Percentiles rank a stretch among this genome's conserved stretches.
phyloP scores from a whole-genome alignment of 2,329 filamentous ascomycete genomes.

The Shiraia sp. region DNA sequence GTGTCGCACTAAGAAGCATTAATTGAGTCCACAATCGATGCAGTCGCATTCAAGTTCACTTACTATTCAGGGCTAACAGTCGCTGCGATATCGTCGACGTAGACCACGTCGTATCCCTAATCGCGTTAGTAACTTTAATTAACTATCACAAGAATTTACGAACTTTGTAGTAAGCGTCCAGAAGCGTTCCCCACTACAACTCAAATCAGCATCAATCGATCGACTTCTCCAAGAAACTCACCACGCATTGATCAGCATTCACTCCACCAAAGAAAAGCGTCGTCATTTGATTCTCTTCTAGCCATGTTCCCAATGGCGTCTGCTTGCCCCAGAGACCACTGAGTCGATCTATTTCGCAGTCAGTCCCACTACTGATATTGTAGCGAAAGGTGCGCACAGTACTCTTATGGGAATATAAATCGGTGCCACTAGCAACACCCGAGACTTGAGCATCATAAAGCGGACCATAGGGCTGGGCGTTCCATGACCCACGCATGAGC shows the following conservation, averaged over 20 bases:
- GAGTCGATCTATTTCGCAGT: slow-evolving; percentile 27
- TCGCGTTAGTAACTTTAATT: neutral
- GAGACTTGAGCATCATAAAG: slow-evolving; percentile 33
- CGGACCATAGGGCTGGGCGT: slow-evolving; percentile 41
- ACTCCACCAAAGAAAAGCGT: slow-evolving; percentile 44
- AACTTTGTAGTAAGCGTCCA: slow-evolving; percentile 16
- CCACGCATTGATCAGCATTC: slow-evolving; percentile 45
- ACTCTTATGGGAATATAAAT: slow-evolving; percentile 34
- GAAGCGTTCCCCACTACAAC: slow-evolving; percentile 7
- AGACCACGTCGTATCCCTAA: slow-evolving; percentile 21
- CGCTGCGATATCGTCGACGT: slow-evolving; percentile 19
- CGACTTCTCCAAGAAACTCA: slow-evolving; percentile 1
- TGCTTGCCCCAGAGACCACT: slow-evolving; percentile 42
- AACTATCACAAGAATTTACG: neutral
- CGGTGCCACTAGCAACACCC: slow-evolving; percentile 16
- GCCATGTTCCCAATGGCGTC: slow-evolving; percentile 38
- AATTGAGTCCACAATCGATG: neutral
- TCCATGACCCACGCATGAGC: slow-evolving; percentile 43
- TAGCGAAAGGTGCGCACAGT: neutral
- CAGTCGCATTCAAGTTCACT: no score
- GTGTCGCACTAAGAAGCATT: slow-evolving; percentile 10
- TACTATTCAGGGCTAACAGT: slow-evolving; percentile 18
- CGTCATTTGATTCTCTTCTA: slow-evolving; percentile 41
- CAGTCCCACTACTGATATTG: neutral
- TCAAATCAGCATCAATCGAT: neutral